Base-by-base conservation (phyloP, 73 alveolate genomes). In the Paramecium bursaria region DNA sequence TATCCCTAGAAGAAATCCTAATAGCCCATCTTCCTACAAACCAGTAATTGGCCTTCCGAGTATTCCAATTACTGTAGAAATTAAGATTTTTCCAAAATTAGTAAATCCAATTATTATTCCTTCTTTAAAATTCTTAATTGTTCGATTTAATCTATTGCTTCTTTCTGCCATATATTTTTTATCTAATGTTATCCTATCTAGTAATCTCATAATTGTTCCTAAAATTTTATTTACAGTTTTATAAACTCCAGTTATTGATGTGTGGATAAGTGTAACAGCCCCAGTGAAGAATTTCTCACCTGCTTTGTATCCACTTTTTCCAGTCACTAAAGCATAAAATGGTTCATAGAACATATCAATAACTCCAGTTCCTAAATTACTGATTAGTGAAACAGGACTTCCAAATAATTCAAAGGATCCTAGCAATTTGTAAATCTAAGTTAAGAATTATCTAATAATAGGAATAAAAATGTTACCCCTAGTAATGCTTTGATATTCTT, bases 341-440 rank as follows among this genome's bases (percentile, higher is more conserved):
- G 89, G 89, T 46, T 79, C 50, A 54, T 79, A 79, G 54, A 79
- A 73, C 89, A 79, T 79, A 55, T 79, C 89, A 35, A 79, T 73
- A 3, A 79, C 89, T 39, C 89, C 76, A 11, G 89, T 79, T 31
- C 89, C 89, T 54, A 79, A 23, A 23, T 79, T 79, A 10, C 52
- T 46, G 42, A 79, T 79, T 1, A 79, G 39, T 35, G 89, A 79
- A 21, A 79, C 89, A 6, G 89, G 89, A 53, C 30, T 79, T 54
- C 89, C 89, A 52, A 79, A 55, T 46, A 79, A 48, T 53, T 79
- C 89, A 79, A 79, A 79, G 5, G 89, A 79, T 39, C 89, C 89
- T 11, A 79, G 46, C 21, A 79, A 73, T 47, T 79, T 79, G 46
- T 79, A 79, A 17, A 79, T 61, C n/a, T 79, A 73, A 13, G 73